Percentiles rank a stretch among this genome's conserved stretches.
Evolutionary conservation across 1,284 basidiomycete genomes (phyloP).

Genomic region (Malassezia yamatoensis): DNA sequence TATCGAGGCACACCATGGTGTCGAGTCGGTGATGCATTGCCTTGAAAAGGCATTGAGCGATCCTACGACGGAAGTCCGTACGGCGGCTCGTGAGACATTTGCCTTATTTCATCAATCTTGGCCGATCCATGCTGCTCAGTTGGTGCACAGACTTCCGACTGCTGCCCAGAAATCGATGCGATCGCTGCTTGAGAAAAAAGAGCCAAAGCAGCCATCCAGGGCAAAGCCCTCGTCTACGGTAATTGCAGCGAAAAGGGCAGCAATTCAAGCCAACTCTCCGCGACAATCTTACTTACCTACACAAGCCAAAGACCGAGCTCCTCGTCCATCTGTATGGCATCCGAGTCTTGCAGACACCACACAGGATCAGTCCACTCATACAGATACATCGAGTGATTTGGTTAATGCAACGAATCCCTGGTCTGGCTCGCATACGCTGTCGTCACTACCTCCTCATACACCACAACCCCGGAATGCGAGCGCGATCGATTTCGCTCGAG

Average conservation of each 20-base stretch:
- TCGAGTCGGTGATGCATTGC: conserved; percentile 55
- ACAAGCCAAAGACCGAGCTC: conserved; percentile 2
- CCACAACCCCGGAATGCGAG: background rate
- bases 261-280: conserved; percentile 21
- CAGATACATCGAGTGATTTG: conserved; percentile 12
- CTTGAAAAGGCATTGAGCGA: conserved; percentile 67
- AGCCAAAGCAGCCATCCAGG: conserved; percentile 15
- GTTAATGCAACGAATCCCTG: conserved; percentile 1
- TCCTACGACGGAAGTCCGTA: conserved; percentile 67
- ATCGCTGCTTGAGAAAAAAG: conserved; percentile 56
- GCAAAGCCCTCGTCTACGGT: conserved; percentile 30
- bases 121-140: conserved; percentile 58
- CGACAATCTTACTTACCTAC: background rate
- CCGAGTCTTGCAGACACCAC: conserved; percentile 12
- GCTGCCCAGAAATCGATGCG: conserved; percentile 70
- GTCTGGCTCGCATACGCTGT: background rate
- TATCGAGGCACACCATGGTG: conserved; percentile 52
- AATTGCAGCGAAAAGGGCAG: conserved; percentile 41
- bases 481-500: background rate
- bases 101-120: conserved; percentile 72
- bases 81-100: conserved; percentile 63
- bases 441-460: background rate
- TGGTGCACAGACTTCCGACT: conserved; percentile 64
- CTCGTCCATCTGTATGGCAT: conserved; percentile 18
- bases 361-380: conserved; percentile 13